Evolutionary conservation across 2,329 filamentous ascomycete genomes (phyloP), one percentile per base, ranked within the genome.

Genomic region (Trichoderma breve): DNA sequence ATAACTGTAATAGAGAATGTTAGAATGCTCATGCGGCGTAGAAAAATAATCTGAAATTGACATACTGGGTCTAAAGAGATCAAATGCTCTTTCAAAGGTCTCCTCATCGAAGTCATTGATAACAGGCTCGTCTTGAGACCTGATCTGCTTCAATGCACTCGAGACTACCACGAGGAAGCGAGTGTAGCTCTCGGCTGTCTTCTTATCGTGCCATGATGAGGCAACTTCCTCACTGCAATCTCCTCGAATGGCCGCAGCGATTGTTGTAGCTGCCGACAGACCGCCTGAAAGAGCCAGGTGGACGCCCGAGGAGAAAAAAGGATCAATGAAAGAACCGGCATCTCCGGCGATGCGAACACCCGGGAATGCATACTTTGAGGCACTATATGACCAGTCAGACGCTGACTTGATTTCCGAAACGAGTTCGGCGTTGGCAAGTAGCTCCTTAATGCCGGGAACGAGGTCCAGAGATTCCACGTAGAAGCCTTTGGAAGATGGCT

Each of bases 251-350:
- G 80, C 74, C 0, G 85, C 84, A 4, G 75, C 74, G 21, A 87
- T 85, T 0, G 84, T 84, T 1, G 77, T 77, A 1, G 84, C 84
- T 0, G 86, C 84, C 0, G 85, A 83, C 0, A 87, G 79, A 4
- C 78, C 84, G 18, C 81, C 77, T 0, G 78, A 72, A 0, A 86
- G 43, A 1, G 85, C 85, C 1, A 87, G 76, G 72, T 87, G 85
- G 3, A 84, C 80, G 11, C 84, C 84, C 0, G 84, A 86, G 0
- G 83, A 85, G 76, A 86, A 87, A 71, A 80, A 82, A 0, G 84
- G 84, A 71, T 86, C 84, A 72, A 86, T 85, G 73, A 87, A 87
- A 73, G 81, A 83, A 1, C 83, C 85, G 0, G 84, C 84, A 72
- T 87, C 84, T 2, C 85, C 84, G 6, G 77, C 80, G 12, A 86